These are phyloP conservation scores for Lasiodiplodia gonubiensis DNA, from an alignment of 2,329 filamentous ascomycete species.

Conservation along the genomic window DNA sequence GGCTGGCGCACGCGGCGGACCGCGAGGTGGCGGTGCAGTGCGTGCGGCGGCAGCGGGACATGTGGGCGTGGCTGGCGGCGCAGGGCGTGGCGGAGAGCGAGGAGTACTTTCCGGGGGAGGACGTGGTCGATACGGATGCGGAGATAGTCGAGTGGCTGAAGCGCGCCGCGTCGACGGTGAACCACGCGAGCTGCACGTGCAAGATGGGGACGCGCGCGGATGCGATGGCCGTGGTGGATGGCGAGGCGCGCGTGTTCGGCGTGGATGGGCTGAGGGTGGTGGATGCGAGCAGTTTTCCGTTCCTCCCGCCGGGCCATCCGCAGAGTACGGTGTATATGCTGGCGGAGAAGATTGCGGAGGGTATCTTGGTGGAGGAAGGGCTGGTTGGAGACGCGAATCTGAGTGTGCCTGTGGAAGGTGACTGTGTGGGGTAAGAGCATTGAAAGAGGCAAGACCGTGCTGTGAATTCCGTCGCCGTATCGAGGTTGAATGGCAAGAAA, in stretches of 20 bases:
- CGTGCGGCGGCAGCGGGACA: conserved; percentile 40
- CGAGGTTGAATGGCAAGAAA: no score
- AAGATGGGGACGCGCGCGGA: conserved; percentile 38
- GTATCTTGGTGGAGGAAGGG: conserved; percentile 22
- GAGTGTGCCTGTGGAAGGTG: background rate
- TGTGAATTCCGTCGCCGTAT: no score
- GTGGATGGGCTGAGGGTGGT: conserved; percentile 38
- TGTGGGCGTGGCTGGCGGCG: conserved; percentile 35
- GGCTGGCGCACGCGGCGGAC: conserved; percentile 42
- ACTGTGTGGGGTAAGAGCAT: background rate
- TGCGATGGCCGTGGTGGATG: conserved; percentile 43
- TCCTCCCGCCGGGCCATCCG: conserved; percentile 40
- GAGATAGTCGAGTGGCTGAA: conserved; percentile 34
- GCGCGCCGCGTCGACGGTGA: conserved; percentile 28
- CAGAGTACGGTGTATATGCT: conserved; percentile 33
- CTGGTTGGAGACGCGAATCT: background rate
- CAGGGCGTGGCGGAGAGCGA: conserved; percentile 34
- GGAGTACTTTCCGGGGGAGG: conserved; percentile 39
- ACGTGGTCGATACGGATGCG: conserved; percentile 33
- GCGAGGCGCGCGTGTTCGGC: conserved; percentile 40
- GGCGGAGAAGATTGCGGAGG: conserved; percentile 31
- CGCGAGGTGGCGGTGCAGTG: conserved; percentile 40
- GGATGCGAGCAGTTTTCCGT: conserved; percentile 38
- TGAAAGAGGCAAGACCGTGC: no score
- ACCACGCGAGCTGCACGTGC: conserved; percentile 33